Evolutionary conservation across 169 alveolate species (phyloP).

Genomic region (Cryptosporidium muris): DNA sequence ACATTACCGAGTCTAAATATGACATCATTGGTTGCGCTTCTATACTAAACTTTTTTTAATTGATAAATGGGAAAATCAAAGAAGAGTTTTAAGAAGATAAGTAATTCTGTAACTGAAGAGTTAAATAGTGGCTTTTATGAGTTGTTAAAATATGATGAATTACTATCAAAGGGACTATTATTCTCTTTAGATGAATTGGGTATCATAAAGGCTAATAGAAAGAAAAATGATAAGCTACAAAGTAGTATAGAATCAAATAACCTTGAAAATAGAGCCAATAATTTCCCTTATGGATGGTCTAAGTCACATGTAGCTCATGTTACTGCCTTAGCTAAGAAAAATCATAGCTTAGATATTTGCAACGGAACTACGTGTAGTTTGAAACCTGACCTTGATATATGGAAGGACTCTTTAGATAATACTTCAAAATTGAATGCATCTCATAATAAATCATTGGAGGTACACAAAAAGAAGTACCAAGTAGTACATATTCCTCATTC

Average conservation of each 20-base stretch:
- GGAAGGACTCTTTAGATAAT: slow-evolving; percentile 29
- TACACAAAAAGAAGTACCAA: slow-evolving; percentile 4
- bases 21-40: not conserved
- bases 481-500: slow-evolving; percentile 18
- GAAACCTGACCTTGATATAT: slow-evolving; percentile 32
- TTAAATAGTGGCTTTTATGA: not conserved
- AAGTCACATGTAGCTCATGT: no score
- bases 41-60: not conserved
- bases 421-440: no score
- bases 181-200: slow-evolving; percentile 20
- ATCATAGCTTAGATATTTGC: not conserved
- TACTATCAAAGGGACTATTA: slow-evolving; percentile 19
- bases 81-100: slow-evolving; percentile 16
- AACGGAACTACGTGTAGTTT: not conserved
- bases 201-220: not conserved
- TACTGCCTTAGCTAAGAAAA: not conserved
- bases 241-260: not conserved
- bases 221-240: not conserved
- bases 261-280: not conserved
- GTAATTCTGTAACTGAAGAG: not conserved
- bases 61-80: slow-evolving; percentile 33
- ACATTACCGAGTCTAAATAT: not conserved
- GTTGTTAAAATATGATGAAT: not conserved
- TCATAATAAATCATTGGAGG: slow-evolving; percentile 19
- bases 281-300: no score